These are phyloP conservation scores for Diaporthe amygdali DNA, from an alignment of 2,329 filamentous ascomycete species.

Conservation along the genomic window DNA sequence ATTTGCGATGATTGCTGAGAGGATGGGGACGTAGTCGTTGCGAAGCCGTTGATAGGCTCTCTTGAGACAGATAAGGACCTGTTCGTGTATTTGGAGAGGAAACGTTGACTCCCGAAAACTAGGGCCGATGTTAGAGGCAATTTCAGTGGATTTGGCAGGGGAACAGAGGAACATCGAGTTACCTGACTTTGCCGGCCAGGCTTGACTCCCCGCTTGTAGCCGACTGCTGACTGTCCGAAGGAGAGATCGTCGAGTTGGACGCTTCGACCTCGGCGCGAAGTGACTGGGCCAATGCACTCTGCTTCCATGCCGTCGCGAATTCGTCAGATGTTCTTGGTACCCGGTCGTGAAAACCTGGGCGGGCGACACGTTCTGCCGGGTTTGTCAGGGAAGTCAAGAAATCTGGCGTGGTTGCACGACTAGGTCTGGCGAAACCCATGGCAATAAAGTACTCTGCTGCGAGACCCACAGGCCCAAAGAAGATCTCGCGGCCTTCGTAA, in stretches of 20 bases:
- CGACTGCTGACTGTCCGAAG: conserved; percentile 42
- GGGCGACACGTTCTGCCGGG: conserved; percentile 66
- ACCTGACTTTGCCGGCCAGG: too few species aligned
- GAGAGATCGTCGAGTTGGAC: background rate
- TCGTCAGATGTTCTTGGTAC: conserved; percentile 61
- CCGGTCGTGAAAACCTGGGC: conserved; percentile 58
- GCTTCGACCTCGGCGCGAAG: background rate
- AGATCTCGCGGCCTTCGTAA: conserved; percentile 7
- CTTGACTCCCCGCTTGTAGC: too few species aligned
- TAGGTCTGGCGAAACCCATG: conserved; percentile 63
- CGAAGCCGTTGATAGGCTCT: conserved; percentile 56
- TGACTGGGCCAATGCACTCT: background rate
- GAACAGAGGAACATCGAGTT: too few species aligned
- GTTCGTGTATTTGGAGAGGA: background rate
- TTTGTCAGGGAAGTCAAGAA: conserved; percentile 75
- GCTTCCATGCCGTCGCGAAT: conserved; percentile 55
- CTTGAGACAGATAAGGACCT: conserved; percentile 28
- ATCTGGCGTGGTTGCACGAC: conserved; percentile 68
- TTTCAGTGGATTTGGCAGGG: background rate
- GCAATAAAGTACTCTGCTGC: conserved; percentile 66
- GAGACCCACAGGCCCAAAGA: background rate
- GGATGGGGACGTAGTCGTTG: conserved; percentile 43
- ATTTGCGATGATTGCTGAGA: conserved; percentile 49
- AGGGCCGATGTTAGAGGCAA: background rate
- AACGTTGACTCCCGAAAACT: background rate